phyloP scores from a whole-genome alignment of 768 basidiomycete species.

The Suillus decipiens region DNA sequence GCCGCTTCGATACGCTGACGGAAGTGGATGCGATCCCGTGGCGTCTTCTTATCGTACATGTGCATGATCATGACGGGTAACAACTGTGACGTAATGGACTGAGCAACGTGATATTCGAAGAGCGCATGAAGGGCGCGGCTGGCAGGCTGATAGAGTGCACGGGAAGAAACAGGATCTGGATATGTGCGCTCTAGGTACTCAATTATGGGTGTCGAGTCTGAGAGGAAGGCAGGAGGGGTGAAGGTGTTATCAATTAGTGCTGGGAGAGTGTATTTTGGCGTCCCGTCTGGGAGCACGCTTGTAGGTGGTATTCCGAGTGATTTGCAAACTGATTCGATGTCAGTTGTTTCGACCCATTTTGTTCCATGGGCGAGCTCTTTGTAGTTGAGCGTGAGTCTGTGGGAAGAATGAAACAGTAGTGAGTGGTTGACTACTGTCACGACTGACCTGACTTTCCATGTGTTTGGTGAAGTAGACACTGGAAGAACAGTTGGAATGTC shows the following conservation, averaged over 20 bases:
- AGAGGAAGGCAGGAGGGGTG: slow-evolving; percentile 25
- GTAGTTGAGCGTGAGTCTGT: slow-evolving; percentile 30
- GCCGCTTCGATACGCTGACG: slow-evolving; percentile 18
- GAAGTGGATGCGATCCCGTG: slow-evolving; percentile 21
- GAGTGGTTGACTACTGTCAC: not conserved
- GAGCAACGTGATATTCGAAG: slow-evolving; percentile 23
- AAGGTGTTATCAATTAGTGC: slow-evolving; percentile 29
- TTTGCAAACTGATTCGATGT: slow-evolving; percentile 29
- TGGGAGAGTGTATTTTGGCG: slow-evolving; percentile 36
- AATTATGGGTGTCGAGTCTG: slow-evolving; percentile 38
- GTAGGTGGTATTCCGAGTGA: slow-evolving; percentile 30
- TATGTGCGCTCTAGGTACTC: slow-evolving; percentile 38
- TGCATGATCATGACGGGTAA: slow-evolving; percentile 24
- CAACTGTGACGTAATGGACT: slow-evolving; percentile 18
- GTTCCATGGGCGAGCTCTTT: slow-evolving; percentile 30
- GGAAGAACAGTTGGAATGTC: slow-evolving; percentile 13
- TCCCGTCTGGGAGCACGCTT: slow-evolving; percentile 25
- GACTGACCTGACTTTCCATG: slow-evolving; percentile 17
- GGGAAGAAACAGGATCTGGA: slow-evolving; percentile 17
- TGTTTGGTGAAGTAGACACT: slow-evolving; percentile 16
- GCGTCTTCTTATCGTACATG: slow-evolving; percentile 25
- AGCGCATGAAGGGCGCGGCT: slow-evolving; percentile 26
- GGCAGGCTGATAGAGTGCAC: slow-evolving; percentile 21
- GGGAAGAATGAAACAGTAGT: not conserved
- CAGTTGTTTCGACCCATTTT: slow-evolving; percentile 27